These are phyloP conservation scores for Lunasporangiospora selenospora DNA, from an alignment of 192 early-diverging fungal species.

Conservation along the genomic window DNA sequence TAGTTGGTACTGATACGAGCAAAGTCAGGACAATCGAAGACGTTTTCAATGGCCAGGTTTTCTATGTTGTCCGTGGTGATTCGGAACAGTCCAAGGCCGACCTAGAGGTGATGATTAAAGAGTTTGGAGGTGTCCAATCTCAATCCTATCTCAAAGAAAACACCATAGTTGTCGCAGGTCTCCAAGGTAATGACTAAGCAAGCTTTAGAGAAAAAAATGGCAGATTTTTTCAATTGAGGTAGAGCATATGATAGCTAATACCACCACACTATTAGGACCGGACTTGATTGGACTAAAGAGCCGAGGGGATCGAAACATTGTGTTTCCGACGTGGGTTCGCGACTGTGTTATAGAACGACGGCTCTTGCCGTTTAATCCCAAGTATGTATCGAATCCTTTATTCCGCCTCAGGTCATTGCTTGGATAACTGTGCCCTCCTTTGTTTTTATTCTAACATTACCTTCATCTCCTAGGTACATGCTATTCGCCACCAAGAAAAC, in stretches of 20 bases:
- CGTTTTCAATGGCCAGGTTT: constrained; percentile 63
- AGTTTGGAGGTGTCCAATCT: constrained; percentile 67
- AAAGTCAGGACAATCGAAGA: constrained; percentile 47
- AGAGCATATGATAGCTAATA: too few relatives aligned
- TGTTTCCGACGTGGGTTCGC: constrained; percentile 67
- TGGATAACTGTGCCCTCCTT: too few relatives aligned
- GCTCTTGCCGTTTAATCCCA: constrained; percentile 64
- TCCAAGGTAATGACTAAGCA: constrained; percentile 12
- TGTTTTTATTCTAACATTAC: background rate
- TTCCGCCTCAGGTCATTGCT: too few relatives aligned
- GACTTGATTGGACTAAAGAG: constrained; percentile 62
- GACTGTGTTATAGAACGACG: constrained; percentile 62
- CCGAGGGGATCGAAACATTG: constrained; percentile 59
- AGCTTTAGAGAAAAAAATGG: too few relatives aligned
- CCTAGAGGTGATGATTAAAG: constrained; percentile 64
- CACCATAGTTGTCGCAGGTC: constrained; percentile 59
- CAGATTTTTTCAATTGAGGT: too few relatives aligned
- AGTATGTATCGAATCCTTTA: too few relatives aligned
- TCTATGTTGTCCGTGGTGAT: constrained; percentile 51
- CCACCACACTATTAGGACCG: constrained; percentile 57
- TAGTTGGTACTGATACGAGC: constrained; percentile 50
- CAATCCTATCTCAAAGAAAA: constrained; percentile 59
- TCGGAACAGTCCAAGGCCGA: constrained; percentile 53
- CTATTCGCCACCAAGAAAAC: constrained; percentile 62
- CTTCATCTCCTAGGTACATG: constrained; percentile 63